Evolutionary conservation across 2,329 filamentous ascomycete species (phyloP), one percentile per base, ranked within the genome.

Genomic region (Trichoderma hamatum): DNA sequence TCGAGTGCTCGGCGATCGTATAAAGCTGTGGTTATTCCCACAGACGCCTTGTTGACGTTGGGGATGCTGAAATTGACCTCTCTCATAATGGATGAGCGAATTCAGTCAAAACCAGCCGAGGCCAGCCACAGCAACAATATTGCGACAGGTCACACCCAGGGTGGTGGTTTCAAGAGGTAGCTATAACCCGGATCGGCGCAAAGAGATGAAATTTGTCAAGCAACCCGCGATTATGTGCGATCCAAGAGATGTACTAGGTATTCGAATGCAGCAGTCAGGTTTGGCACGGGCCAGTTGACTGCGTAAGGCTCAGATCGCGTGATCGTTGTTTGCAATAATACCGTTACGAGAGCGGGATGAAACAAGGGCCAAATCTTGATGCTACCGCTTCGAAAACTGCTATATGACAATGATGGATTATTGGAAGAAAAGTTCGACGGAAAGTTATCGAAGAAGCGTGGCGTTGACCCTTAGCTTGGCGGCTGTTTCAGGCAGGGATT

Each of bases 21-120:
- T 72, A 99, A 88, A 79, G 96, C 96, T 69, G 96, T 97, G 74
- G 96, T 99, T 83, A 99, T 99, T 82, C 95, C 95, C 78, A 97
- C 94, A 70, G 95, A 97, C 77, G 96, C 96, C 91, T 98, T 98
- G 84, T 98, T 98, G 88, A 96, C 94, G 86, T 96, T 97, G 67
- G 96, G 95, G 80, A 98, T 97, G 84, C 94, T 97, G 84, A 98
- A 98, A 83, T 98, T 98, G 84, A 97, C 94, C 88, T 99, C 96
- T 85, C 96, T 93, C 96, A 99, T 99, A 82, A 81, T 95, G 88
- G 72, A 71, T 72, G 69, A 60, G 68, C 70, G 59, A 52, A 70
- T 67, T 58, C 65, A 51, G 43, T 28, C 19, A 46, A 61, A 49
- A 46, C 39, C 24, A 36, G 34, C 21, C 26, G 28, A 26, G 52